phyloP scores from a whole-genome alignment of 805 yeast species.

The Hanseniaspora lindneri region DNA sequence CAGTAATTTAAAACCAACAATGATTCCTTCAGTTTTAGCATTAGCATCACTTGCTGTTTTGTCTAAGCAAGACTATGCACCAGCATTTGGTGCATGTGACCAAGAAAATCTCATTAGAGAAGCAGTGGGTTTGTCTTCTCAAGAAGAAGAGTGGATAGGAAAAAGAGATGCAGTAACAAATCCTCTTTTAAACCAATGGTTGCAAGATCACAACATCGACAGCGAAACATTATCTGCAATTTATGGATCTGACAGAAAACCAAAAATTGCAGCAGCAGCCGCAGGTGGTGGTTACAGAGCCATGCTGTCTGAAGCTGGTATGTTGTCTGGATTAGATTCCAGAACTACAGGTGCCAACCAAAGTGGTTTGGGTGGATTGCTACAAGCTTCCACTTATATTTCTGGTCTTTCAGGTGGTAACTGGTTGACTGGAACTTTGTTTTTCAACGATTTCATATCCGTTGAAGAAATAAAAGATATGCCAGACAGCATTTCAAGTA shows the following conservation, averaged over 20 bases:
- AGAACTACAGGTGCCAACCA: slow-evolving; percentile 46
- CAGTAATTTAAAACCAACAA: no score
- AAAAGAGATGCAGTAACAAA: slow-evolving; percentile 37
- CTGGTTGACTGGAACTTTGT: slow-evolving; percentile 64
- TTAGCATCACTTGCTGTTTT: background rate
- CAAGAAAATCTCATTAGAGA: slow-evolving; percentile 33
- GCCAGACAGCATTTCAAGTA: slow-evolving; percentile 26
- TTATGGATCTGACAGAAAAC: background rate
- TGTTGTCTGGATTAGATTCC: slow-evolving; percentile 61
- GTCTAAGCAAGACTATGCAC: slow-evolving; percentile 47
- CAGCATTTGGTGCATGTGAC: slow-evolving; percentile 47
- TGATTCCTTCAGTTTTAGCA: background rate
- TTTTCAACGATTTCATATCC: slow-evolving; percentile 58
- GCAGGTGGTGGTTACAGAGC: slow-evolving; percentile 86
- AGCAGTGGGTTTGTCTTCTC: slow-evolving; percentile 36
- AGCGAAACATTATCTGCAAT: slow-evolving; percentile 25
- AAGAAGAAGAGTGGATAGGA: slow-evolving; percentile 43
- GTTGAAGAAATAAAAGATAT: slow-evolving; percentile 44
- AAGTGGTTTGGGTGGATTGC: slow-evolving; percentile 60
- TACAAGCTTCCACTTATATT: slow-evolving; percentile 58
- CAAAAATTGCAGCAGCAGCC: slow-evolving; percentile 41
- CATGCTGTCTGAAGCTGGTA: slow-evolving; percentile 75
- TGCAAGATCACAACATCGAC: slow-evolving; percentile 42
- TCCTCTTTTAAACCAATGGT: slow-evolving; percentile 35
- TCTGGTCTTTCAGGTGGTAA: slow-evolving; percentile 76